Evolutionary conservation across 1,139 yeast genomes (phyloP).

Genomic region (Sugiyamaella grinbergsii): DNA sequence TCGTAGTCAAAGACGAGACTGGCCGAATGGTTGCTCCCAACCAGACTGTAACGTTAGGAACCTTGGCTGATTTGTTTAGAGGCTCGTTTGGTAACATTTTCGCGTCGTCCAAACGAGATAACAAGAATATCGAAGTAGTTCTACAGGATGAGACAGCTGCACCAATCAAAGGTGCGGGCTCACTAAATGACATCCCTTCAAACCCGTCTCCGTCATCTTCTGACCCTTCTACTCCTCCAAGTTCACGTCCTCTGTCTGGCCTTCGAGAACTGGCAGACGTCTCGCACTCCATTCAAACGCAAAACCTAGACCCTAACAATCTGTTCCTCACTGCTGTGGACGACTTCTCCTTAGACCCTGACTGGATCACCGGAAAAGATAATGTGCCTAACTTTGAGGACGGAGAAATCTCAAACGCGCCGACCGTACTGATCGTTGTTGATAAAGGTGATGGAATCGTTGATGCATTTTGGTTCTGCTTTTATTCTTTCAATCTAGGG

Average conservation of each 20-base stretch:
- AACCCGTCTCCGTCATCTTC: background rate
- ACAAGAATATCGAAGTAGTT: too few species aligned
- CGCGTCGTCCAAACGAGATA: background rate
- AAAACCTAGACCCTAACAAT: constrained; percentile 32
- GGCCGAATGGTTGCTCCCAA: constrained; percentile 12
- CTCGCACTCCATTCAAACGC: constrained; percentile 20
- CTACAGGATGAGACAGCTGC: too few species aligned
- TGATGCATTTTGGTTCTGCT: constrained; percentile 95
- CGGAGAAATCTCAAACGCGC: constrained; percentile 74
- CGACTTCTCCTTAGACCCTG: constrained; percentile 76
- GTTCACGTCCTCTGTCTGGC: constrained; percentile 16
- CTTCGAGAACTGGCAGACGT: constrained; percentile 20
- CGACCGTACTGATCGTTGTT: constrained; percentile 77
- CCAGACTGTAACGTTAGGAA: constrained; percentile 4
- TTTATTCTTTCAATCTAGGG: constrained; percentile 90
- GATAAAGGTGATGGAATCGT: constrained; percentile 93
- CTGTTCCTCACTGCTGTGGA: constrained; percentile 64
- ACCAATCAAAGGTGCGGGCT: too few species aligned
- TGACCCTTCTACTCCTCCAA: background rate
- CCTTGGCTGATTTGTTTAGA: background rate
- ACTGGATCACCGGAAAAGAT: constrained; percentile 77
- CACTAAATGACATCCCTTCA: too few species aligned
- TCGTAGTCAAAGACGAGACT: constrained; percentile 42
- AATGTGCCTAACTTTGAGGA: constrained; percentile 70
- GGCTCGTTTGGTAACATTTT: background rate